Evolutionary conservation across 441 rosid species (phyloP).

Genomic region (Euphorbia corollata): DNA sequence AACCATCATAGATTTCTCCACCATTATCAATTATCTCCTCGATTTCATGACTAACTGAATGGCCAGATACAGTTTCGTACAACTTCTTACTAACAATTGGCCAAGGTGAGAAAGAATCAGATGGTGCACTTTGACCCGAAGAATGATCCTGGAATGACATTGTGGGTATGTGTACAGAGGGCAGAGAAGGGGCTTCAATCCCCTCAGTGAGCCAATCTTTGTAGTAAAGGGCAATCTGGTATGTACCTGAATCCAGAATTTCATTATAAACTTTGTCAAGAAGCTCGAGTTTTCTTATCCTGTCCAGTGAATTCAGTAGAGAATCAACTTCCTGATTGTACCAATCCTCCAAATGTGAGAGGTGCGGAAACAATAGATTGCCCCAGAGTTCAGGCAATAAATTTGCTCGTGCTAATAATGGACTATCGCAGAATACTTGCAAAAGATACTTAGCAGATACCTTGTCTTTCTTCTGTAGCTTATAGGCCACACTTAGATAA

Average conservation of each 20-base stretch:
- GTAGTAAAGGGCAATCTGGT: slow-evolving; percentile 53
- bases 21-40: slow-evolving; percentile 21
- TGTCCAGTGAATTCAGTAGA: slow-evolving; percentile 27
- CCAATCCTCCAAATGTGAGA: slow-evolving; percentile 55
- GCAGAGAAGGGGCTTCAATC: slow-evolving; percentile 44
- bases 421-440: slow-evolving; percentile 58
- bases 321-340: slow-evolving; percentile 45
- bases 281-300: slow-evolving; percentile 37
- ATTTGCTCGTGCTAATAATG: slow-evolving; percentile 39
- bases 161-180: slow-evolving; percentile 42
- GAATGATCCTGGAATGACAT: slow-evolving; percentile 32
- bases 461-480: slow-evolving; percentile 51
- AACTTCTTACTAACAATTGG: slow-evolving; percentile 53
- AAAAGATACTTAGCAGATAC: slow-evolving; percentile 50
- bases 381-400: slow-evolving; percentile 58
- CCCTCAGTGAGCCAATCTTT: slow-evolving; percentile 61
- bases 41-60: slow-evolving; percentile 28
- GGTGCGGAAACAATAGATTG: slow-evolving; percentile 49
- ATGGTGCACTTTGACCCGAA: slow-evolving; percentile 29
- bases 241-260: slow-evolving; percentile 51
- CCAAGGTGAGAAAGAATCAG: slow-evolving; percentile 33
- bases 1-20: slow-evolving; percentile 29
- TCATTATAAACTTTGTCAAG: slow-evolving; percentile 51
- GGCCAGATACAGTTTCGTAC: slow-evolving; percentile 37
- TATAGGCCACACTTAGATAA: slow-evolving; percentile 47